Evolutionary conservation across 139 green algal genomes (phyloP), one percentile per base, ranked within the genome.

Genomic region (Spirogloea muscicola): DNA sequence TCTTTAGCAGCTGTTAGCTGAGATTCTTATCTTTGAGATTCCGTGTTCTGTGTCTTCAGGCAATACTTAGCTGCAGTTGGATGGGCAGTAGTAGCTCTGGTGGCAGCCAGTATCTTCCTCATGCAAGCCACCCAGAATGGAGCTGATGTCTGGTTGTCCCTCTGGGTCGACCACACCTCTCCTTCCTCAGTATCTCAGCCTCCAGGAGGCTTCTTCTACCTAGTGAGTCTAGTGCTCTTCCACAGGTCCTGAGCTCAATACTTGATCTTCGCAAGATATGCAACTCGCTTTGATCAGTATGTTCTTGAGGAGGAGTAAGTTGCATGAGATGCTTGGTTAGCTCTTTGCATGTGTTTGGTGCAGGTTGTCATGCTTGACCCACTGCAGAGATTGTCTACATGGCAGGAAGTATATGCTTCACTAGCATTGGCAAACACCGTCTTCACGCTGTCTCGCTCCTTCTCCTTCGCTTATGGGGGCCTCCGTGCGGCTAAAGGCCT

Each of bases 381-480:
- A 25, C 43, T 51, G 43, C 43, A 25, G 43, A 10, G 10, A 10
- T 10, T 51, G 43, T 13, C 13, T 10, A 51, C 10, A 13, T 51
- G 43, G 43, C 43, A 51, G 43, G 43, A 13, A 10, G 13, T 51
- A 21, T 21, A 55, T 21, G 46, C 21, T 55, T 21, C 21, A 10
- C 43, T 51, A 10, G 43, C 43, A 10, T 13, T 51, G 43, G 61
- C 82, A 58, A 92, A 94, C 65, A 76, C 77, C 0, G 39, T 88
- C 0, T 86, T 86, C 63, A 92, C 88, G 6, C 78, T 90, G 39
- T 86, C 80, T 3, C 76, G 91, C 9, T 85, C 90, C 1, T 93
- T 96, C 68, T 84, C 79, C 21, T 96, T 96, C 82, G 91, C 91
- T 0, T 77, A 74, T 13, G 88, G 86, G 10, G 89, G 91, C 38